Evolutionary conservation across 2,329 filamentous ascomycete species (phyloP).

Genomic region (Colletotrichum sp.): DNA sequence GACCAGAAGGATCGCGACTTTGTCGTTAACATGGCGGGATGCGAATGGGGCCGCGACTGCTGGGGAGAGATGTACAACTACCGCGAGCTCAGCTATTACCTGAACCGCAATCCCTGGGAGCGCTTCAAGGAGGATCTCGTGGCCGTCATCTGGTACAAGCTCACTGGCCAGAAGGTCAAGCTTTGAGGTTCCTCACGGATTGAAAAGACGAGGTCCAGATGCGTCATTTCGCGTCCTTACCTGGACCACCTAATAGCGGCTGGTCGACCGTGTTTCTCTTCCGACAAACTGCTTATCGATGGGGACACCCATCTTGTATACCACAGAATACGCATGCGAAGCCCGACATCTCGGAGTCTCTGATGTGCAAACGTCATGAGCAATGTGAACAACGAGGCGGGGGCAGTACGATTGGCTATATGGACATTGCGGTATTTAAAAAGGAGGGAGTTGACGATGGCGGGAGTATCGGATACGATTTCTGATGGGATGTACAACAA

Average conservation of each 20-base stretch:
- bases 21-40: slow-evolving; percentile 97
- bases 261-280: slow-evolving; percentile 20
- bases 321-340: slow-evolving; percentile 15
- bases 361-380: slow-evolving; percentile 8
- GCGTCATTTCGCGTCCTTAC: not conserved
- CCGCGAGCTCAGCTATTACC: slow-evolving; percentile 85
- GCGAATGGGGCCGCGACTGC: slow-evolving; percentile 95
- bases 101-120: slow-evolving; percentile 87
- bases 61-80: slow-evolving; percentile 98
- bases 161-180: slow-evolving; percentile 66
- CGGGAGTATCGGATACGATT: slow-evolving; percentile 8
- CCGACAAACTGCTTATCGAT: slow-evolving; percentile 9
- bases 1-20: slow-evolving; percentile 86
- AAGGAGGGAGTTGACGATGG: slow-evolving; percentile 12
- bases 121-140: slow-evolving; percentile 71
- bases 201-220: not conserved
- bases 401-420: not conserved
- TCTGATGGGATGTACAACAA: slow-evolving; percentile 1
- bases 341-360: not conserved
- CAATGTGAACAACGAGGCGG: slow-evolving; percentile 6
- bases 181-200: slow-evolving; percentile 36
- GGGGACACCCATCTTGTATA: slow-evolving; percentile 11
- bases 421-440: not conserved
- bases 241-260: slow-evolving; percentile 15
- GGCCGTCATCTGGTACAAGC: slow-evolving; percentile 65